Percentiles rank a stretch among this genome's conserved stretches.
phyloP scores from a whole-genome alignment of 1,284 basidiomycete genomes.

The Moesziomyces sp. region DNA sequence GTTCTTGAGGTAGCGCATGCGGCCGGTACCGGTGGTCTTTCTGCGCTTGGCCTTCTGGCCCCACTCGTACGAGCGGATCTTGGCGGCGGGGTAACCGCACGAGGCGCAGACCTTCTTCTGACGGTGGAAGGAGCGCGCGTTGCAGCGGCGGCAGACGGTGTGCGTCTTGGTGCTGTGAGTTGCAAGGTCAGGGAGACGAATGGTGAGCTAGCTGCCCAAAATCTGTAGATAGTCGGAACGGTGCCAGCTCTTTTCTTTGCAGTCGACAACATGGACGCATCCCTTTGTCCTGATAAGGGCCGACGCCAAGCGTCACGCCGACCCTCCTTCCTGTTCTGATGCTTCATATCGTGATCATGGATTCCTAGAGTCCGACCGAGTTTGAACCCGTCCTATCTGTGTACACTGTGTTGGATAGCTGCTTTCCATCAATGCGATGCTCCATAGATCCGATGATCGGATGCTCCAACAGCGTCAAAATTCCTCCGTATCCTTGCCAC shows the following conservation, averaged over 20 bases:
- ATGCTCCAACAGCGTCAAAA: too few species aligned
- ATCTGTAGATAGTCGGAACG: too few species aligned
- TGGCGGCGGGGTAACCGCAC: conserved; percentile 96
- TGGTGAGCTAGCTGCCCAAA: conserved; percentile 22
- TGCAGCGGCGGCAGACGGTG: conserved; percentile 84
- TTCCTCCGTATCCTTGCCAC: neutral
- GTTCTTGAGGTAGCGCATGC: conserved; percentile 91
- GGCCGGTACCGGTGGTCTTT: conserved; percentile 96
- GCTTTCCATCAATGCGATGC: too few species aligned
- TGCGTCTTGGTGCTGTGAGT: conserved; percentile 90
- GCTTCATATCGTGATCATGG: too few species aligned
- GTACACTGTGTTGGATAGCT: too few species aligned
- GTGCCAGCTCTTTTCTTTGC: neutral
- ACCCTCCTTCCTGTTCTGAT: too few species aligned
- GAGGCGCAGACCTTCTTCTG: conserved; percentile 97
- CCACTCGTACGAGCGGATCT: conserved; percentile 96
- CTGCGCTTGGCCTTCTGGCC: conserved; percentile 98
- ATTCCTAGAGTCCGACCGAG: too few species aligned
- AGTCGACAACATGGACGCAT: neutral
- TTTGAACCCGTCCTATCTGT: too few species aligned
- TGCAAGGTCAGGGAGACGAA: neutral
- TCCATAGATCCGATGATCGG: too few species aligned
- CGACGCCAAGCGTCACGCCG: too few species aligned
- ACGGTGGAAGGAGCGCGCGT: conserved; percentile 90
- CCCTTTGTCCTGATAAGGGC: neutral